Evolutionary conservation across 2,329 filamentous ascomycete genomes (phyloP), one percentile per base, ranked within the genome.

Genomic region (Microcera coccophila): DNA sequence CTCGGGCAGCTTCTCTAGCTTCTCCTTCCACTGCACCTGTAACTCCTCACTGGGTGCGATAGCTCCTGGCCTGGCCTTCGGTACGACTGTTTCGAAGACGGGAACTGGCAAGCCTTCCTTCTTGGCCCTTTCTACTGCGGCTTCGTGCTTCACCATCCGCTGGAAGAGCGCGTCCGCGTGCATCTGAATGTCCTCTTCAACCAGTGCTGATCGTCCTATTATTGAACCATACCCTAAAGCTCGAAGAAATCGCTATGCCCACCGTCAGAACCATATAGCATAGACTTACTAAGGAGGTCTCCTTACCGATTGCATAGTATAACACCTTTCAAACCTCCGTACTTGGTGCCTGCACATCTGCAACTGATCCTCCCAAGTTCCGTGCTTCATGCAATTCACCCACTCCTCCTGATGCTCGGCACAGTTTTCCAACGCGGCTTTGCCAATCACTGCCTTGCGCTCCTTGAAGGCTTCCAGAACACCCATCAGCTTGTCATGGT

Each of bases 141-240:
- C 74, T 66, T 98, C 91, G 62, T 95, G 89, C 48, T 81, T 77
- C 28, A 95, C 67, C 83, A 97, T 89, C 55, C 85, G 81, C 59
- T 91, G 86, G 66, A 90, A 98, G 31, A 98, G 75, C 50, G 80
- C 81, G 69, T 98, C 93, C 45, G 91, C 91, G 64, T 96, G 90
- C 84, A 97, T 88, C 67, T 97, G 93, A 48, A 98, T 89, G 54
- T 85, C 80, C 63, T 96, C 90, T 57, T 95, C 87, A 39, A 87
- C 76, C 21, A 82, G 76, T 1, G 75, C 69, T 8, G 83, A 71
- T 17, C 82, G 78, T 34, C 85, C 78, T 48, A 79, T 72, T 19
- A 79, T 80, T 7, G 81, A 79, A 24, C 94, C 77, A 62, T 96
- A 97, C 4, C 93, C 93, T 15, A 98, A 70, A 1, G 90, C 90